Conservation (phyloP, 148 eudicot species). For the Rhododendron henanense region DNA sequence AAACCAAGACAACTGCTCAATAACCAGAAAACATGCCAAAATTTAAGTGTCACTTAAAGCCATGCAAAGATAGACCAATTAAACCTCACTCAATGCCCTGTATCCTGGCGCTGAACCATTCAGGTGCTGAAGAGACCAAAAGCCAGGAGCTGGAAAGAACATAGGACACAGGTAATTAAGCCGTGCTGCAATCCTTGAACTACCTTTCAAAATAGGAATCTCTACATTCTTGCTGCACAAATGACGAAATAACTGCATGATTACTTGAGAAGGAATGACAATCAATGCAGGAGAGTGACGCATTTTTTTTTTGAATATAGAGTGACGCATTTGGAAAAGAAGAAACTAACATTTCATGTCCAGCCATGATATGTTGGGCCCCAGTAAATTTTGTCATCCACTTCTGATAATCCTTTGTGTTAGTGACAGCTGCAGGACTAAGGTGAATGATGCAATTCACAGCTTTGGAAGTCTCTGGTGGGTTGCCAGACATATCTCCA, state of each 20-base stretch:
- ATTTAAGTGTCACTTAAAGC: conserved; percentile 2
- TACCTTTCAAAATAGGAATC: conserved; percentile 75
- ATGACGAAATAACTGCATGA: conserved; percentile 8
- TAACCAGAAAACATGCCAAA: neutral
- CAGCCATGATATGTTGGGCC: conserved; percentile 87
- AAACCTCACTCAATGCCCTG: conserved; percentile 44
- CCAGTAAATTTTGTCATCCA: conserved; percentile 84
- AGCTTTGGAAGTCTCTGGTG: conserved; percentile 35
- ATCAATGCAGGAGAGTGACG: neutral
- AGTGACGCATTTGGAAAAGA: neutral
- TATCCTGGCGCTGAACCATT: conserved; percentile 19
- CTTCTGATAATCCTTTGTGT: conserved; percentile 45
- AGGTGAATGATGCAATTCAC: conserved; percentile 86
- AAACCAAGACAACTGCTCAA: conserved; percentile 19
- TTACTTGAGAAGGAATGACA: neutral
- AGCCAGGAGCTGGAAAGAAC: conserved; percentile 91
- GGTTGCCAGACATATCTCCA: conserved; percentile 31
- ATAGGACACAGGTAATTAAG: conserved; percentile 86
- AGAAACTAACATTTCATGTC: conserved; percentile 72
- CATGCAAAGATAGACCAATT: conserved; percentile 1
- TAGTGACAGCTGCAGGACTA: conserved; percentile 56
- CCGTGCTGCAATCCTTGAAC: conserved; percentile 83
- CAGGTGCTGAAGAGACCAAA: conserved; percentile 52
- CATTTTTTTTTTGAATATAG: neutral
- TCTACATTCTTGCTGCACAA: conserved; percentile 63